These are phyloP conservation scores for Citrus hindsii DNA, from an alignment of 345 rosid genomes.

Conservation along the genomic window DNA sequence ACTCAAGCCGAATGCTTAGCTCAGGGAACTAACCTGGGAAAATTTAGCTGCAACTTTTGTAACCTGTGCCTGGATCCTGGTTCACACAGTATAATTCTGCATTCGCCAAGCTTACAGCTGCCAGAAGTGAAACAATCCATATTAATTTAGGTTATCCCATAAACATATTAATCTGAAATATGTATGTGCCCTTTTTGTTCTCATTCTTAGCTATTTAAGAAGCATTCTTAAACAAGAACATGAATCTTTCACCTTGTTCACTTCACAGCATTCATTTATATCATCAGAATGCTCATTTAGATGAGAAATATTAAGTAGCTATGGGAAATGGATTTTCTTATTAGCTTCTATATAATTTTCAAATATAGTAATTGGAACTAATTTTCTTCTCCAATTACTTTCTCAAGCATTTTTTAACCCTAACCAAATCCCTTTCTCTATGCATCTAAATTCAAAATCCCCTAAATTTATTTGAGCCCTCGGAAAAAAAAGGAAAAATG, in stretches of 20 bases:
- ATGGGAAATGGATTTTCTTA: neutral
- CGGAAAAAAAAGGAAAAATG: neutral
- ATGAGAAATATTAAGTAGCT: neutral
- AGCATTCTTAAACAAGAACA: neutral
- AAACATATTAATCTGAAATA: neutral
- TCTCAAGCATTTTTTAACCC: neutral
- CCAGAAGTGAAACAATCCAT: conserved; percentile 10
- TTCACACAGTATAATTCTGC: conserved; percentile 81
- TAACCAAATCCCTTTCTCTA: neutral
- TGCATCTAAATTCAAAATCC: neutral
- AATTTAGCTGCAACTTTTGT: conserved; percentile 95
- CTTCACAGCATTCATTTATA: neutral
- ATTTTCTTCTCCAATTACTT: neutral
- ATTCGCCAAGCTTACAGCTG: conserved; percentile 92
- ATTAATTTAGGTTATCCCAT: neutral
- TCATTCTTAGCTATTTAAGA: neutral
- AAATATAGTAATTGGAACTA: neutral
- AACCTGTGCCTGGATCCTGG: conserved; percentile 73
- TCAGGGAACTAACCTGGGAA: conserved; percentile 61
- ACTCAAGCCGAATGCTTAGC: neutral
- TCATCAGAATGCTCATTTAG: neutral
- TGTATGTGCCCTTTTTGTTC: neutral
- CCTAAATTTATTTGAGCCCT: neutral
- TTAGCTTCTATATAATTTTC: neutral
- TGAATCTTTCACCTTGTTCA: neutral